Conservation (phyloP, 108 stramenopile species). For the Mediolabrus comicus region DNA sequence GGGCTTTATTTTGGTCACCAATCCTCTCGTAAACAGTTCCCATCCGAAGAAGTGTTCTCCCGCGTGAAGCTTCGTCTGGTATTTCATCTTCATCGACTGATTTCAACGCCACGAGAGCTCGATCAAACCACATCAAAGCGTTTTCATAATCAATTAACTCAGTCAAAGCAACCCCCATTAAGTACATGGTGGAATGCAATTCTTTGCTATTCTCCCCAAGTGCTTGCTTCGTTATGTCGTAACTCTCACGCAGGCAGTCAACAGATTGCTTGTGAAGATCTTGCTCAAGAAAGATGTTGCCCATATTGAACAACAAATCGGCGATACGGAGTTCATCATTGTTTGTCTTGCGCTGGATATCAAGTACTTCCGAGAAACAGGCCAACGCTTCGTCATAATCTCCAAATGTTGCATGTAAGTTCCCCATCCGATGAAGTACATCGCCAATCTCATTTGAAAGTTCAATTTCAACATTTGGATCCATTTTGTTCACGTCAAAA, state of each 20-base stretch:
- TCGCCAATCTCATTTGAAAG: slow-evolving; percentile 41
- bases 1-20: slow-evolving; percentile 15
- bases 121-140: slow-evolving; percentile 26
- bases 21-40: slow-evolving; percentile 25
- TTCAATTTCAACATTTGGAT: slow-evolving; percentile 22
- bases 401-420: slow-evolving; percentile 41
- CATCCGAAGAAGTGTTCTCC: slow-evolving; percentile 30
- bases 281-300: slow-evolving; percentile 43
- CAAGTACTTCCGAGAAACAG: slow-evolving; percentile 39
- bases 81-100: slow-evolving; percentile 16
- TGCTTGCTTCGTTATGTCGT: slow-evolving; percentile 32
- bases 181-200: slow-evolving; percentile 43
- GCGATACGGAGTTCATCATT: slow-evolving; percentile 48
- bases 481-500: slow-evolving; percentile 12
- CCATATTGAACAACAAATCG: slow-evolving; percentile 53
- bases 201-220: slow-evolving; percentile 38
- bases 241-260: slow-evolving; percentile 46
- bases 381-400: slow-evolving; percentile 39
- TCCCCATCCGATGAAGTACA: slow-evolving; percentile 52
- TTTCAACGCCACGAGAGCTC: slow-evolving; percentile 18
- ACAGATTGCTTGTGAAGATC: slow-evolving; percentile 26
- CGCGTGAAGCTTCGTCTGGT: slow-evolving; percentile 13
- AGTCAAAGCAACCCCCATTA: slow-evolving; percentile 35
- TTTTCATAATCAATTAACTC: slow-evolving; percentile 26
- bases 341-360: slow-evolving; percentile 36